These are phyloP conservation scores for Cadophora gregata DNA, from an alignment of 2,329 filamentous ascomycete genomes.

Conservation along the genomic window DNA sequence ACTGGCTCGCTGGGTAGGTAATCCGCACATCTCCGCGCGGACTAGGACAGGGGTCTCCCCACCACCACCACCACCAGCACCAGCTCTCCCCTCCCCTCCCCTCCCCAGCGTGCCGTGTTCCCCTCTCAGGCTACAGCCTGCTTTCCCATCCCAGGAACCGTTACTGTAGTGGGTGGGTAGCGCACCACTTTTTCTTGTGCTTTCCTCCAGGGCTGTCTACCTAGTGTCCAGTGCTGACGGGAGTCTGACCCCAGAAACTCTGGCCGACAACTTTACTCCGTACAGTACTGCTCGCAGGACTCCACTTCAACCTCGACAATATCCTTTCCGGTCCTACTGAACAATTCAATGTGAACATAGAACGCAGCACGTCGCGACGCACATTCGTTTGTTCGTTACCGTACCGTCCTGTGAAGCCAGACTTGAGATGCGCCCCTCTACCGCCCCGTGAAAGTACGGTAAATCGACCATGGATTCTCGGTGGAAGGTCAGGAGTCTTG, in stretches of 20 bases:
- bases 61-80: too few relatives aligned
- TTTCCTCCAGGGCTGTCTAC: too few relatives aligned
- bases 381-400: not conserved
- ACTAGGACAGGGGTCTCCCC: not conserved
- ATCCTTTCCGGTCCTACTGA: not conserved
- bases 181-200: not conserved
- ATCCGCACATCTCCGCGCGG: not conserved
- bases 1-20: too few relatives aligned
- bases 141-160: not conserved
- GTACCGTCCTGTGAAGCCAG: not conserved
- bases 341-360: not conserved
- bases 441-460: too few relatives aligned
- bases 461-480: slow-evolving; percentile 33
- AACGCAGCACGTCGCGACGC: not conserved
- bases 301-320: not conserved
- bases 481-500: slow-evolving; percentile 25
- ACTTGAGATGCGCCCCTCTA: not conserved
- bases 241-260: slow-evolving; percentile 2
- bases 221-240: too few relatives aligned
- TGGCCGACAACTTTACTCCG: not conserved
- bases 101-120: not conserved
- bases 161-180: not conserved
- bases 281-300: too few relatives aligned
- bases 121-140: not conserved
- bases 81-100: too few relatives aligned